These are phyloP conservation scores for Hygrocybe coccinea DNA, from an alignment of 768 basidiomycete genomes.

Conservation along the genomic window DNA sequence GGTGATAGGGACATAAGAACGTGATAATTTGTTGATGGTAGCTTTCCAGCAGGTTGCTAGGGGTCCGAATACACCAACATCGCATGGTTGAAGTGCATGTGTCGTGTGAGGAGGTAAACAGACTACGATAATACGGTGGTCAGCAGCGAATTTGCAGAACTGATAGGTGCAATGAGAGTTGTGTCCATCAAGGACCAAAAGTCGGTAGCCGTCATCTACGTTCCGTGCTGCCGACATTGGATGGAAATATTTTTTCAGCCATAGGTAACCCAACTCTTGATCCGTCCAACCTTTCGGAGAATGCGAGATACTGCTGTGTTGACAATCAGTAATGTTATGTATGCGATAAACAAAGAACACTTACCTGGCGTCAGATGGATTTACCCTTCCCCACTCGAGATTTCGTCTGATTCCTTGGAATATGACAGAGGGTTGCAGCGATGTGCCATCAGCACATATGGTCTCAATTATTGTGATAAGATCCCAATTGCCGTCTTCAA, in stretches of 20 bases:
- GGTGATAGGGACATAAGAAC: too few relatives aligned
- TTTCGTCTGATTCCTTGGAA: slow-evolving; percentile 10
- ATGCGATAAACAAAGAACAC: not conserved
- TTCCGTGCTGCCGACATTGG: slow-evolving; percentile 7
- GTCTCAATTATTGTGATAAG: slow-evolving; percentile 42
- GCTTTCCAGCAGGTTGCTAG: too few relatives aligned
- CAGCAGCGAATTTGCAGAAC: not conserved
- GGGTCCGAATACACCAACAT: too few relatives aligned
- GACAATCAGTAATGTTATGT: too few relatives aligned
- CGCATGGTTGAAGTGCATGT: too few relatives aligned
- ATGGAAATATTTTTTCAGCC: slow-evolving; percentile 22
- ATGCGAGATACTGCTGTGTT: slow-evolving; percentile 9
- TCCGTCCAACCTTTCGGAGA: slow-evolving; percentile 29
- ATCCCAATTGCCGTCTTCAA: slow-evolving; percentile 30
- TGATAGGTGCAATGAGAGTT: not conserved
- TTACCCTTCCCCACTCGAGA: slow-evolving; percentile 12
- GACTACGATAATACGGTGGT: not conserved
- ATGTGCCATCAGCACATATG: slow-evolving; percentile 33
- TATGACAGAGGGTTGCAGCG: slow-evolving; percentile 2
- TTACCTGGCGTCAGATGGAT: slow-evolving; percentile 17
- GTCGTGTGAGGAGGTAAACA: not conserved
- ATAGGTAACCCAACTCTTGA: slow-evolving; percentile 17
- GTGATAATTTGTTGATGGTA: too few relatives aligned
- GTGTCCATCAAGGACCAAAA: not conserved
- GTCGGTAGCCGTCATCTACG: not conserved